Evolutionary conservation across 345 rosid species (phyloP), one percentile per base, ranked within the genome.

Genomic region (Syzygium aromaticum): DNA sequence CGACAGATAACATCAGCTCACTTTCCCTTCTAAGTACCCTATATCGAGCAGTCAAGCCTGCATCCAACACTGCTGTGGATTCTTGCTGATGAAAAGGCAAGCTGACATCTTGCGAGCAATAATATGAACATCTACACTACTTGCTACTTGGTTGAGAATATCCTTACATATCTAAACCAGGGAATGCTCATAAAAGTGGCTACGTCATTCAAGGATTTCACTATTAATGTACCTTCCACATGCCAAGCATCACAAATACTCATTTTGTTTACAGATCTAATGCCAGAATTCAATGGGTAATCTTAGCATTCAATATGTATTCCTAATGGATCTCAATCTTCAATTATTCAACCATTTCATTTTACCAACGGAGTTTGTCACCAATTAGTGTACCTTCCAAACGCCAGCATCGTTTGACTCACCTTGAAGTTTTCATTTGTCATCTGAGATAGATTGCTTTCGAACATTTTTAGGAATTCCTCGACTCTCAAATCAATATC

Each of bases 371-470:
- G 57, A 64, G 43, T 43, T 30, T 64, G 19, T n/a, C 43, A 7
- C 43, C 30, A 5, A 49, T 13, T 84, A 28, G 51, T 13, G 52
- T 30, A 7, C 10, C 40, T 19, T 17, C 46, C 52, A 23, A 56
- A 40, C 16, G 25, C 52, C 30, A 51, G 63, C 86, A 85, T 40
- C 56, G 54, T 33, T 53, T 30, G 38, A 85, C 92, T 90, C 87
- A 97, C 98, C 96, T 94, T 91, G 88, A 96, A 97, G 87, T 96
- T 96, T 77, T 94, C 98, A 86, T 88, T 85, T 43, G 96, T 92
- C 96, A 97, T 95, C 90, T 93, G 98, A 84, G 87, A 87, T 61
- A 96, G 94, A 90, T 94, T 91, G 87, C 73, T 88, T 93, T 95
- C 98, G 53, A 94, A 93, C 93, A 90, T 89, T 77, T 91, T 91